phyloP scores from a whole-genome alignment of 1,284 basidiomycete genomes.

The Papiliotrema flavescens region DNA sequence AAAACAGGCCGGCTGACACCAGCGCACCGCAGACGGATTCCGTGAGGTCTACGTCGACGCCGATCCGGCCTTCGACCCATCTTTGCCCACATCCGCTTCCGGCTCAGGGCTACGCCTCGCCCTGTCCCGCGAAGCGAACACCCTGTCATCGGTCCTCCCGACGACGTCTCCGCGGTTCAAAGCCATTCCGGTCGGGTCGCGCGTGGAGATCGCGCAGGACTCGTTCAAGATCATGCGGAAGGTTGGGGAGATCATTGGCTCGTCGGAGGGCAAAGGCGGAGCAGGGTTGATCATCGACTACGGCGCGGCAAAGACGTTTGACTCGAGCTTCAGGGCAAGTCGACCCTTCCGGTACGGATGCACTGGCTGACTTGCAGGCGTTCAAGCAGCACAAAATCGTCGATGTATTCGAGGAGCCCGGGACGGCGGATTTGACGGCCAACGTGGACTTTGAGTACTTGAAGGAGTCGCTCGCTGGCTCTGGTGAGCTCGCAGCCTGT shows the following conservation, averaged over 20 bases:
- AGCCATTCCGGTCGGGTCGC: conserved; percentile 61
- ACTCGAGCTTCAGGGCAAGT: conserved; percentile 74
- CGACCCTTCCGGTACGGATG: neutral
- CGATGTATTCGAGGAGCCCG: conserved; percentile 79
- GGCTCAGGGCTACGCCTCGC: conserved; percentile 60
- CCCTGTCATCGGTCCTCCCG: conserved; percentile 64
- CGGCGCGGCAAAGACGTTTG: conserved; percentile 68
- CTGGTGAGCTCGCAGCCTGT: conserved; percentile 53
- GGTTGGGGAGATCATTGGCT: conserved; percentile 61
- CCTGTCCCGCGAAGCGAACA: conserved; percentile 62
- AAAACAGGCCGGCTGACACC: neutral
- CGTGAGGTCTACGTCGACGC: conserved; percentile 77
- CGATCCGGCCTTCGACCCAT: conserved; percentile 25
- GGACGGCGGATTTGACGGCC: conserved; percentile 84
- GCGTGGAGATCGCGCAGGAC: conserved; percentile 73
- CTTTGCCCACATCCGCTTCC: conserved; percentile 16
- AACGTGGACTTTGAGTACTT: conserved; percentile 95
- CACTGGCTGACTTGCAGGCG: conserved; percentile 55
- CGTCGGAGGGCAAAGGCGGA: conserved; percentile 46
- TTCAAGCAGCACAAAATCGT: conserved; percentile 85
- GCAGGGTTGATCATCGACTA: conserved; percentile 88
- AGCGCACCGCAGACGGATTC: conserved; percentile 79
- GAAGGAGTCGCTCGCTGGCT: conserved; percentile 65
- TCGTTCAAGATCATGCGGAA: conserved; percentile 64
- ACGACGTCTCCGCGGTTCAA: conserved; percentile 67